Conservation (phyloP, 2,329 filamentous ascomycete species). For the Cytospora piceae region DNA sequence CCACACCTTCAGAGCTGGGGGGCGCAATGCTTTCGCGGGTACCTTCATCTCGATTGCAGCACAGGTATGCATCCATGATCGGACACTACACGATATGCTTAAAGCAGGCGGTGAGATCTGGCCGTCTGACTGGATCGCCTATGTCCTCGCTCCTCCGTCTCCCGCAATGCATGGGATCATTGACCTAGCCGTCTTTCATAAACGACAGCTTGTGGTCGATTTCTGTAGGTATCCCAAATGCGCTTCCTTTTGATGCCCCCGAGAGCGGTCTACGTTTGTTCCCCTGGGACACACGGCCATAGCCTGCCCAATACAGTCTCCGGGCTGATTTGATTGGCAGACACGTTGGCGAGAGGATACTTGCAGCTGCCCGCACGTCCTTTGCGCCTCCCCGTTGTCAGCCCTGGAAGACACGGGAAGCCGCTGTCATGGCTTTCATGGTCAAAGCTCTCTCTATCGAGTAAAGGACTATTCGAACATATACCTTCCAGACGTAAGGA, state of each 20-base stretch:
- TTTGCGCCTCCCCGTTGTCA: slow-evolving; percentile 20
- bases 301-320: slow-evolving; percentile 11
- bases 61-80: not conserved
- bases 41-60: not conserved
- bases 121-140: not conserved
- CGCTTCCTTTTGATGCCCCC: slow-evolving; percentile 12
- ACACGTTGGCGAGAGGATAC: slow-evolving; percentile 10
- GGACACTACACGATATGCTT: not conserved
- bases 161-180: not conserved
- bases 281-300: slow-evolving; percentile 6
- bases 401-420: slow-evolving; percentile 11
- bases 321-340: slow-evolving; percentile 20
- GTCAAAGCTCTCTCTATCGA: not conserved
- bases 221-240: slow-evolving; percentile 6
- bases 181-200: not conserved
- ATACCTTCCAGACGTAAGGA: not conserved
- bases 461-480: not conserved
- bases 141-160: not conserved
- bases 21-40: not conserved
- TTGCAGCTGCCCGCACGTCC: slow-evolving; percentile 23
- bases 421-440: not conserved
- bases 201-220: not conserved
- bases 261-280: slow-evolving; percentile 24
- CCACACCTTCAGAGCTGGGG: not conserved
- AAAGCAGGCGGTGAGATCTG: slow-evolving; percentile 11